Evolutionary conservation across 2,329 filamentous ascomycete genomes (phyloP), one percentile per base, ranked within the genome.

Genomic region (Penicillium fuscoglaucum): DNA sequence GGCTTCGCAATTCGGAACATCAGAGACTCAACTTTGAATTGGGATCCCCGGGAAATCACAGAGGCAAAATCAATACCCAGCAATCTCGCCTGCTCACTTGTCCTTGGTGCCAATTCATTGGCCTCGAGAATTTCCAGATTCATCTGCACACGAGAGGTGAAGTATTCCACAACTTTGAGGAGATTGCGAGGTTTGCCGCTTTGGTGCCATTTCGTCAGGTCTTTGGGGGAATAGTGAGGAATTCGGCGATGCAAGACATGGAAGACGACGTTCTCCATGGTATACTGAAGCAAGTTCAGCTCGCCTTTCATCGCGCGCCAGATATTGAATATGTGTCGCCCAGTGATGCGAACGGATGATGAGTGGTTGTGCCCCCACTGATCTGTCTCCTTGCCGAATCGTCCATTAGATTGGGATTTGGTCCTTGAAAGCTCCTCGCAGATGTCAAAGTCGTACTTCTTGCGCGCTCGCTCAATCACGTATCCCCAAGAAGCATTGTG

Each of bases 1-100:
- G 95, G 93, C 72, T 99, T 99, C 44, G 95, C 93, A 66, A 99
- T 97, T 44, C 95, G 87, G 70, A 98, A 97, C 95, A 99, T 98
- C 67, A 97, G 87, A 1, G 93, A 97, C 76, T 99, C 95, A 41
- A 99, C 95, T 74, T 99, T 99, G 83, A 96, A 98, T 71, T 99
- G 95, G 0, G 93, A 98, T 17, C 95, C 95, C 55, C 95, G 85
- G 6, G 90, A 93, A 70, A 97, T 95, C 55, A 99, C 95, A 0
- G 93, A 96, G 73, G 93, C 96, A 78, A 99, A 99, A 75, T 99
- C 95, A 0, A 98, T 90, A 0, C 95, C 95, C 3, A 99, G 82
- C 12, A 99, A 80, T 12, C 95, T 87, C 9, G 95, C 95, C 74
- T 99, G 95, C 74, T 99, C 95, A 67, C 92, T 96, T 0, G 92